Evolutionary conservation across 192 early-diverging fungal species (phyloP), one percentile per base, ranked within the genome.

Genomic region (Mortierella claussenii): DNA sequence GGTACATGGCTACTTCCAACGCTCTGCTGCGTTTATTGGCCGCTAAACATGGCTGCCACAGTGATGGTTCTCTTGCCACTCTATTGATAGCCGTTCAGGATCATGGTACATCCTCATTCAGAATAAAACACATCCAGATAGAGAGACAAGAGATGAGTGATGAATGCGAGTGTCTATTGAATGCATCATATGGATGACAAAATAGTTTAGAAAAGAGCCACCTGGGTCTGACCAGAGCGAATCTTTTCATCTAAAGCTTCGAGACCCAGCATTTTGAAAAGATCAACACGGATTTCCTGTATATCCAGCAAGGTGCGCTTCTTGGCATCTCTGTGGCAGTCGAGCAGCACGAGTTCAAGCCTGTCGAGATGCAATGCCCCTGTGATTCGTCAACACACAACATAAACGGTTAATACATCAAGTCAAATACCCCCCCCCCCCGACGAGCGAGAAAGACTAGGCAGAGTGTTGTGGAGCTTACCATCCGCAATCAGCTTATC

Each of bases 11-110:
- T 89, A 0, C 80, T 92, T 10, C 86, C 88, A 2, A 85, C 87
- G 61, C 55, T 89, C 26, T 89, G 89, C 68, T 84, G 85, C n/a
- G 75, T 89, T 1, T 92, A 91, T 73, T 93, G 92, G 90, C 92
- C 92, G 6, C 62, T 80, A 51, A 84, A 86, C 63, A 45, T 88
- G 36, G 81, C 83, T 31, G 66, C 71, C 28, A 34, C 44, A 2
- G 64, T 79, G 3, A 82, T 82, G 71, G 65, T 82, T 7, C 70
- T 79, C 24, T 59, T 74, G 30, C 70, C 76, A 1, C 50, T 62
- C 12, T 59, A 34, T 3, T 70, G n/a, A n/a, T n/a, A n/a, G n/a
- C n/a, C n/a, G n/a, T n/a, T n/a, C n/a, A n/a, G n/a, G n/a, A n/a
- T n/a, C n/a, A n/a, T n/a, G n/a, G n/a, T n/a, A n/a, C n/a, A n/a